Conservation (phyloP, 192 early-diverging fungal species). For the Podila epigama region DNA sequence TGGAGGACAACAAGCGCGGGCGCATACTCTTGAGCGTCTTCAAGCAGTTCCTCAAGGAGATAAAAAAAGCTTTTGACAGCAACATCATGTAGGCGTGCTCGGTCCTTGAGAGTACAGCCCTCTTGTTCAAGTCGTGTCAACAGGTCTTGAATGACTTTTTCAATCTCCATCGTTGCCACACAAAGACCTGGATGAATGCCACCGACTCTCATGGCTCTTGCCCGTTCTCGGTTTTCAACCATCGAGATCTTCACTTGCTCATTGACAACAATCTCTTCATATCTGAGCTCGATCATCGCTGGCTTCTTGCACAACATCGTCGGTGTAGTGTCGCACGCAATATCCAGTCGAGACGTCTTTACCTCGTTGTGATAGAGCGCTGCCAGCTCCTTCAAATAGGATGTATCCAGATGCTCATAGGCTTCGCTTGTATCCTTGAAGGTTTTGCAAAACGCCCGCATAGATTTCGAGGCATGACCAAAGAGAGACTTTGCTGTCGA, state of each 20-base stretch:
- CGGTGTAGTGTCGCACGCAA: conserved; percentile 50
- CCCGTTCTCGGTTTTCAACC: conserved; percentile 40
- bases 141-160: conserved; percentile 1
- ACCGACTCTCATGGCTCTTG: conserved; percentile 16
- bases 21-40: conserved; percentile 25
- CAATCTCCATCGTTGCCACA: conserved; percentile 22
- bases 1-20: conserved; percentile 29
- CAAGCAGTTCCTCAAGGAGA: conserved; percentile 23
- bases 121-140: background rate
- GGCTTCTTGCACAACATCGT: conserved; percentile 38
- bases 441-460: conserved; percentile 24
- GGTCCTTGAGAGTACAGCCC: background rate
- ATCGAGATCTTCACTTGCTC: conserved; percentile 24
- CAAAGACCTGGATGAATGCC: conserved; percentile 31
- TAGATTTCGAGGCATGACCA: conserved; percentile 1
- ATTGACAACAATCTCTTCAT: conserved; percentile 43
- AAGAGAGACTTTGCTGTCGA: conserved; percentile 36
- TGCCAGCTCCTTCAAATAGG: conserved; percentile 43
- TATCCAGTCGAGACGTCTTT: conserved; percentile 25
- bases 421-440: conserved; percentile 18
- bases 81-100: background rate
- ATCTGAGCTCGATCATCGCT: conserved; percentile 35
- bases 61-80: conserved; percentile 28
- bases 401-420: conserved; percentile 35
- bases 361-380: conserved; percentile 49